Evolutionary conservation across 768 basidiomycete genomes (phyloP).

Genomic region (Cystofilobasidium capitatum): DNA sequence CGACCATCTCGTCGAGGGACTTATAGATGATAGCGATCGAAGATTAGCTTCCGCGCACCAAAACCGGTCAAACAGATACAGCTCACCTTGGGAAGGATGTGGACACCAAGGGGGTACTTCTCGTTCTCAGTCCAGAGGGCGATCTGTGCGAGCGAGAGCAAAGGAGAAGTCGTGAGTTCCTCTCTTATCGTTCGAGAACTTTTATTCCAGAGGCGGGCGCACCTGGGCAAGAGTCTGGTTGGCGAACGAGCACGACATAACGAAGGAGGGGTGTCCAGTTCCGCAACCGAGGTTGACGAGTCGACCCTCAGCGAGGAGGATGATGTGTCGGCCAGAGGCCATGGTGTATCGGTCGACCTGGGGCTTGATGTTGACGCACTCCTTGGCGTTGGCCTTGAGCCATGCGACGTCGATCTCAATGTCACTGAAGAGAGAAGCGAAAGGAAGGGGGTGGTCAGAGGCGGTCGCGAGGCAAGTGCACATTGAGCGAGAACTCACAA

Average conservation of each 20-base stretch:
- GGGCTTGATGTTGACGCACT: conserved; percentile 84
- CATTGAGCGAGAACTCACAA: too few relatives aligned
- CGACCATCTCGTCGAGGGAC: conserved; percentile 98
- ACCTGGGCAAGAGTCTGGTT: conserved; percentile 97
- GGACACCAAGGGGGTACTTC: conserved; percentile 91
- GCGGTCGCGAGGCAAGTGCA: too few relatives aligned
- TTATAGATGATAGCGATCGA: conserved; percentile 38
- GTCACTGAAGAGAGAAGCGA: too few relatives aligned
- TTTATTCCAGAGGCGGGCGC: too few relatives aligned
- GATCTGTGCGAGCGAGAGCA: conserved; percentile 51
- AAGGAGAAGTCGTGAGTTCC: too few relatives aligned
- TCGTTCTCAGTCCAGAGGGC: conserved; percentile 84
- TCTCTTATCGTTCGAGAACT: too few relatives aligned
- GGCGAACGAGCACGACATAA: conserved; percentile 99
- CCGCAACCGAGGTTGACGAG: conserved; percentile 96
- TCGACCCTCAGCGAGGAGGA: conserved; percentile 96
- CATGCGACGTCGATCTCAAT: conserved; percentile 86
- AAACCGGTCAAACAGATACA: background rate
- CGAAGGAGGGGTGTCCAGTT: conserved; percentile 87
- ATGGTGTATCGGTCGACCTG: conserved; percentile 98
- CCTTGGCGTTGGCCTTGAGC: conserved; percentile 85
- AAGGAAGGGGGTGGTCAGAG: too few relatives aligned
- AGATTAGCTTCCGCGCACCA: background rate
- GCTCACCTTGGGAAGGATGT: conserved; percentile 78
- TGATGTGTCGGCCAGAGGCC: conserved; percentile 81